Evolutionary conservation across 2,329 filamentous ascomycete species (phyloP).

Genomic region (Helotiales sp.): DNA sequence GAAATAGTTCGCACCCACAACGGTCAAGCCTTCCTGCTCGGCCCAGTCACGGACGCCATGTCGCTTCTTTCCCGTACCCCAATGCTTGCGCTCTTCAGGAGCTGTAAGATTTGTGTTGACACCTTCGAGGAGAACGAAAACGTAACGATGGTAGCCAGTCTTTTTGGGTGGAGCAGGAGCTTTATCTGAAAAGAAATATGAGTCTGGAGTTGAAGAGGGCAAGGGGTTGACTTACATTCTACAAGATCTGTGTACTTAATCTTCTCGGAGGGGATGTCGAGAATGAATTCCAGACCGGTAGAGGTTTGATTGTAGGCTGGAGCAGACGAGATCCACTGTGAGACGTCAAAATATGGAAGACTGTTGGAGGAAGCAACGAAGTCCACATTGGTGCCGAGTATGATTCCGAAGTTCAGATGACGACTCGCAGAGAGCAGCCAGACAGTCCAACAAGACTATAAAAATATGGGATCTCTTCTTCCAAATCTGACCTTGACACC

Average conservation of each 20-base stretch:
- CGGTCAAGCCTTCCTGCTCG: slow-evolving; percentile 44
- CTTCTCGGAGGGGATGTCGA: not conserved
- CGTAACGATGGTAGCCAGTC: slow-evolving; percentile 58
- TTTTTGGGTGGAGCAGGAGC: slow-evolving; percentile 54
- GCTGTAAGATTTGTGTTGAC: slow-evolving; percentile 42
- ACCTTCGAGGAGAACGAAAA: slow-evolving; percentile 51
- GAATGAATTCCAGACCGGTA: not conserved
- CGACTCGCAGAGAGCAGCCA: too few species aligned
- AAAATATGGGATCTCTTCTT: not conserved
- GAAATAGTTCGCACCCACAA: slow-evolving; percentile 44
- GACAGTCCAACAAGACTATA: too few species aligned
- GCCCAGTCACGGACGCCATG: slow-evolving; percentile 53
- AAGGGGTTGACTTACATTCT: slow-evolving; percentile 18
- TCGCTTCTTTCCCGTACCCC: slow-evolving; percentile 51
- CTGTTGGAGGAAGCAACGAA: not conserved
- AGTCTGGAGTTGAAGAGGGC: not conserved
- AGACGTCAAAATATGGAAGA: not conserved
- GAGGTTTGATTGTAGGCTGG: not conserved
- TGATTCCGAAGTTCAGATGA: too few species aligned
- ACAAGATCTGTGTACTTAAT: slow-evolving; percentile 16
- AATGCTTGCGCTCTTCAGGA: slow-evolving; percentile 52
- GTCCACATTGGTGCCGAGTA: not conserved
- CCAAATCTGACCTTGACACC: not conserved
- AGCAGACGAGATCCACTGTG: slow-evolving; percentile 13
- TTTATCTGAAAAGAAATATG: slow-evolving; percentile 41